A percentile compares a stretch with the other conserved stretches of the same genome.
Evolutionary conservation across 352 stramenopile species (phyloP).

Genomic region (Elongisporangium senticosum): DNA sequence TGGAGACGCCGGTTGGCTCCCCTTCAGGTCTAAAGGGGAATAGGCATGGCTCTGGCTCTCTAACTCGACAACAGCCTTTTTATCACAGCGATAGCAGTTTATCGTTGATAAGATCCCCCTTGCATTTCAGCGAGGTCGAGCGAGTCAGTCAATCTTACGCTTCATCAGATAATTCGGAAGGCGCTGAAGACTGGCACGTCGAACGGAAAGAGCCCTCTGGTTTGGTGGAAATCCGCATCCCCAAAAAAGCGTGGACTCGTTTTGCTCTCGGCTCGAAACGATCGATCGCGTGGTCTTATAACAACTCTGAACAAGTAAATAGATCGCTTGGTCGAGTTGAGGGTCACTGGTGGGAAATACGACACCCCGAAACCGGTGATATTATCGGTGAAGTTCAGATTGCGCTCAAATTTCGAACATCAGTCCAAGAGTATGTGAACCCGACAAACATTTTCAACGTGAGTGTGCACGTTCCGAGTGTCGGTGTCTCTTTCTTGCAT

Average conservation of each 20-base stretch:
- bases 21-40: constrained; percentile 17
- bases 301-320: constrained; percentile 64
- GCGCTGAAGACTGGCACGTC: constrained; percentile 22
- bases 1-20: constrained; percentile 48
- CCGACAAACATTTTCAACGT: constrained; percentile 67
- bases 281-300: constrained; percentile 76
- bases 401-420: constrained; percentile 76
- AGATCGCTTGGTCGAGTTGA: constrained; percentile 65
- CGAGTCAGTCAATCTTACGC: constrained; percentile 65
- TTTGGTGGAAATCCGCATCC: constrained; percentile 77
- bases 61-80: constrained; percentile 34
- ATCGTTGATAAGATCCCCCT: constrained; percentile 26
- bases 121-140: constrained; percentile 60
- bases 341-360: constrained; percentile 83
- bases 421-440: constrained; percentile 42
- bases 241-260: constrained; percentile 77
- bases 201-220: constrained; percentile 30
- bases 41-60: constrained; percentile 16
- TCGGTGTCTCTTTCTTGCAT: constrained; percentile 81
- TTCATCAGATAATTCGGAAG: constrained; percentile 53
- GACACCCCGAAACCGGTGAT: constrained; percentile 64
- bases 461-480: constrained; percentile 72
- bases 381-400: constrained; percentile 77
- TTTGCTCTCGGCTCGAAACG: constrained; percentile 56
- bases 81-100: constrained; percentile 43